A percentile compares a stretch with the other conserved stretches of the same genome.
Conservation (phyloP, 139 green algal species). For the Ettlia oleoabundans region DNA sequence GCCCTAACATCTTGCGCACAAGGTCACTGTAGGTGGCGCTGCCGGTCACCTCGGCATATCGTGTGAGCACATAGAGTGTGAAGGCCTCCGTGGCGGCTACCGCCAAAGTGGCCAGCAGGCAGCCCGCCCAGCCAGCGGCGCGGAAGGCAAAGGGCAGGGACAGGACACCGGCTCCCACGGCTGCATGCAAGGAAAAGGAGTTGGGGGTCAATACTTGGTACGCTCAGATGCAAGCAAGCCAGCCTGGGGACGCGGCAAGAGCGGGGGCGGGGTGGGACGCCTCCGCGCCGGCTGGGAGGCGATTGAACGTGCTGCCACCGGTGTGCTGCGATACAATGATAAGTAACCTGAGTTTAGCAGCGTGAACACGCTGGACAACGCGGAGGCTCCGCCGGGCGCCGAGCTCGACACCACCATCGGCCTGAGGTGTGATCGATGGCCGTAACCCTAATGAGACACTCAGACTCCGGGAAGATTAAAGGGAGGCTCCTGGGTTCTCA, state of each 20-base stretch:
- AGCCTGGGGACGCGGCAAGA: too few relatives aligned
- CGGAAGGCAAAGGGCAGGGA: constrained; percentile 78
- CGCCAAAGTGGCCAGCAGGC: constrained; percentile 54
- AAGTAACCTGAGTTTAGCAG: constrained; percentile 54
- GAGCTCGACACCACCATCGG: background rate
- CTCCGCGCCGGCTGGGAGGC: too few relatives aligned
- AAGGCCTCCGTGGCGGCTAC: constrained; percentile 64
- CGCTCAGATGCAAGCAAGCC: too few relatives aligned
- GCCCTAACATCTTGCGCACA: constrained; percentile 61
- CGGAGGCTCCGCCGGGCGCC: background rate
- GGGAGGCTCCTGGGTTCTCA: too few relatives aligned
- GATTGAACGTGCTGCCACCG: too few relatives aligned
- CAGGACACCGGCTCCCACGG: constrained; percentile 77
- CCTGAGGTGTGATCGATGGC: too few relatives aligned
- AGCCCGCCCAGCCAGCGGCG: constrained; percentile 62
- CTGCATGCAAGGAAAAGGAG: constrained; percentile 19
- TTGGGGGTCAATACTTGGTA: background rate
- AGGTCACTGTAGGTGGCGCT: constrained; percentile 59
- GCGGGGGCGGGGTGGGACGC: too few relatives aligned
- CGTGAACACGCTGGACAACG: constrained; percentile 39
- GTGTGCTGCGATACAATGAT: background rate
- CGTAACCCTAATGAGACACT: too few relatives aligned
- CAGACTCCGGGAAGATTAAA: too few relatives aligned
- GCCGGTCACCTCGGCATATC: constrained; percentile 58
- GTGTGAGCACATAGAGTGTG: constrained; percentile 75